Conservation (phyloP, 371 early-diverging fungal species). For the Mortierella sp. region DNA sequence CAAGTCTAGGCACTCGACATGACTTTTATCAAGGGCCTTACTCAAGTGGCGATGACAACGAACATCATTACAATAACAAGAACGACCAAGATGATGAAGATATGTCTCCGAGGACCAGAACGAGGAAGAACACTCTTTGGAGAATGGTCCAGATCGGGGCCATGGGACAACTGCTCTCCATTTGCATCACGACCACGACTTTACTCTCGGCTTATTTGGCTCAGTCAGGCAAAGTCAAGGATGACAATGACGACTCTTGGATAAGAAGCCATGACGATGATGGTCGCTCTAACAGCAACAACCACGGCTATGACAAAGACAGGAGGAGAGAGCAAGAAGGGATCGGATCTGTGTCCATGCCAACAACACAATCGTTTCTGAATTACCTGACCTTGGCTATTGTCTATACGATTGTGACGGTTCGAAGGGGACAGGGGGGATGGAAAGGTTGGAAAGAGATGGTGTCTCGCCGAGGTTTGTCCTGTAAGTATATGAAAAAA, state of each 20-base stretch:
- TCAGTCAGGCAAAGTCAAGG: not conserved
- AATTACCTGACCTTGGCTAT: slow-evolving; percentile 71
- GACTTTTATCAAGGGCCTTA: too few relatives aligned
- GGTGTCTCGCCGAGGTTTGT: slow-evolving; percentile 62
- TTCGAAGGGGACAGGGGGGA: slow-evolving; percentile 57
- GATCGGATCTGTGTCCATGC: slow-evolving; percentile 56
- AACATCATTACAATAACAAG: too few relatives aligned
- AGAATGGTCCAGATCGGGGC: slow-evolving; percentile 38
- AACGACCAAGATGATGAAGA: too few relatives aligned
- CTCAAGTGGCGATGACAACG: too few relatives aligned
- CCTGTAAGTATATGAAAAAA: slow-evolving; percentile 56
- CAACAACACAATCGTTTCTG: slow-evolving; percentile 76
- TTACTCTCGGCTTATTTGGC: slow-evolving; percentile 68
- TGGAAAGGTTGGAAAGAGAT: slow-evolving; percentile 59
- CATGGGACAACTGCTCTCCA: slow-evolving; percentile 71
- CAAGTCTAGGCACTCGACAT: too few relatives aligned
- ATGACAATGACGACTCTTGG: too few relatives aligned
- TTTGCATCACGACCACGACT: slow-evolving; percentile 79
- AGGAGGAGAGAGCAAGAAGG: too few relatives aligned
- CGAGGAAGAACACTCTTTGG: too few relatives aligned
- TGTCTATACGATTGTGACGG: slow-evolving; percentile 67
- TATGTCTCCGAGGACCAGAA: too few relatives aligned
- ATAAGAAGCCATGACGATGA: too few relatives aligned
- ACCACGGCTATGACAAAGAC: too few relatives aligned
- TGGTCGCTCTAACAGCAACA: too few relatives aligned